Evolutionary conservation across 2,329 filamentous ascomycete genomes (phyloP).

Genomic region (Sporothrix pseudoabietina): DNA sequence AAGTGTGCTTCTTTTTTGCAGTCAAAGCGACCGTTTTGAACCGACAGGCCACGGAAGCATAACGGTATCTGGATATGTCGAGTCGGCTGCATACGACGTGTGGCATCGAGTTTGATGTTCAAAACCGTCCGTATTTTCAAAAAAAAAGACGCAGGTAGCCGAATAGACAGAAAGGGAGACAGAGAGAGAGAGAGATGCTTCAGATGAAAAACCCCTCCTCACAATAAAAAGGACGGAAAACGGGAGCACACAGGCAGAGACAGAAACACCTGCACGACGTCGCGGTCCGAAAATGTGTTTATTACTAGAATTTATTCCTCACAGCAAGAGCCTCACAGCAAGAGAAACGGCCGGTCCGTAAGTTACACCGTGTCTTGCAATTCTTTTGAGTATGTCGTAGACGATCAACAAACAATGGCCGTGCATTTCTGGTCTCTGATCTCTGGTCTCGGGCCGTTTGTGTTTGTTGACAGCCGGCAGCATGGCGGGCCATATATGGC

Average conservation of each 20-base stretch:
- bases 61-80: neutral
- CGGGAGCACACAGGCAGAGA: neutral
- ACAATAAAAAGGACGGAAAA: neutral
- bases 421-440: neutral
- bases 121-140: neutral
- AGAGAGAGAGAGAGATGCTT: neutral
- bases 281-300: slow-evolving; percentile 11
- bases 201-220: neutral
- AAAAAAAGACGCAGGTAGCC: neutral
- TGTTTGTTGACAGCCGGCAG: slow-evolving; percentile 11
- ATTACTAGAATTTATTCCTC: neutral
- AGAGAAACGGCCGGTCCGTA: neutral
- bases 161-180: neutral
- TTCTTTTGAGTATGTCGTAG: neutral
- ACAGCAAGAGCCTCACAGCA: neutral
- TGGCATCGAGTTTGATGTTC: neutral
- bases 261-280: slow-evolving; percentile 13
- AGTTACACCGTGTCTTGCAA: slow-evolving; percentile 9
- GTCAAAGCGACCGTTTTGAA: slow-evolving; percentile 21
- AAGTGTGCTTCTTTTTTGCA: neutral
- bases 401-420: neutral
- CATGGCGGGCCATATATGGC: slow-evolving; percentile 3
- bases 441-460: neutral
- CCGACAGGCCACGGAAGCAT: neutral
- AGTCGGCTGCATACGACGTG: neutral